Percentiles rank a stretch among this genome's conserved stretches.
Conservation (phyloP, 2,329 filamentous ascomycete genomes). For the Calonectria honghensis region DNA sequence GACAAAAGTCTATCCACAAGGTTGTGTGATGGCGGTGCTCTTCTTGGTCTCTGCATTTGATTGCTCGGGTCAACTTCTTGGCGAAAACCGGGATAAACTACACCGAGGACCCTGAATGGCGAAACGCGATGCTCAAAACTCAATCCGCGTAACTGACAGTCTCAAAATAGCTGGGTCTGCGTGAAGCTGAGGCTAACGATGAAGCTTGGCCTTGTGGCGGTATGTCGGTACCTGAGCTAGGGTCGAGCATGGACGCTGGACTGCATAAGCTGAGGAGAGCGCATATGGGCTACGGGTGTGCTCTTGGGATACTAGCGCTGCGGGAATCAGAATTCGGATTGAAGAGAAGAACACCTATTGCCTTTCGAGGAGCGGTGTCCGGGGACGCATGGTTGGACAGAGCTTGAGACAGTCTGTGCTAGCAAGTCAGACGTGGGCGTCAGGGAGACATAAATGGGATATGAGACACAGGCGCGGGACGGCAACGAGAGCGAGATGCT, state of each 20-base stretch:
- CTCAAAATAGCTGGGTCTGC: conserved; percentile 4
- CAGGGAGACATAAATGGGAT: not conserved
- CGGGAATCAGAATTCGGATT: not conserved
- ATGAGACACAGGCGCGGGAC: not conserved
- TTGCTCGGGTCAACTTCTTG: not conserved
- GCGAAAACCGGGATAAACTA: not conserved
- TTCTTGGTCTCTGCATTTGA: not conserved
- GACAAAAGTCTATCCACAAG: not conserved
- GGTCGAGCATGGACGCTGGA: not conserved
- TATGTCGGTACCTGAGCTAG: conserved; percentile 37
- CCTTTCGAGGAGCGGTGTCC: not conserved
- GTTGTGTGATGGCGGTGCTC: not conserved
- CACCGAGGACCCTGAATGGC: not conserved
- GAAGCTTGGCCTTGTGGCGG: conserved; percentile 35
- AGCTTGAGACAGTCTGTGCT: not conserved
- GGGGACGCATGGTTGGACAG: not conserved
- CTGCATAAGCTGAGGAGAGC: conserved; percentile 16
- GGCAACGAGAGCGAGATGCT: not conserved
- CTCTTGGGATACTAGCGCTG: not conserved
- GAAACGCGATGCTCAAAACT: not conserved
- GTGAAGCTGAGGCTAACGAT: conserved; percentile 31
- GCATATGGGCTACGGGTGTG: not conserved
- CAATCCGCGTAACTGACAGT: not conserved
- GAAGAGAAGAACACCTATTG: not conserved
- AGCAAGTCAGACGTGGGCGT: not conserved